Evolutionary conservation across 495 filamentous ascomycete species (phyloP), one percentile per base, ranked within the genome.

Genomic region (Xylaria venustula): DNA sequence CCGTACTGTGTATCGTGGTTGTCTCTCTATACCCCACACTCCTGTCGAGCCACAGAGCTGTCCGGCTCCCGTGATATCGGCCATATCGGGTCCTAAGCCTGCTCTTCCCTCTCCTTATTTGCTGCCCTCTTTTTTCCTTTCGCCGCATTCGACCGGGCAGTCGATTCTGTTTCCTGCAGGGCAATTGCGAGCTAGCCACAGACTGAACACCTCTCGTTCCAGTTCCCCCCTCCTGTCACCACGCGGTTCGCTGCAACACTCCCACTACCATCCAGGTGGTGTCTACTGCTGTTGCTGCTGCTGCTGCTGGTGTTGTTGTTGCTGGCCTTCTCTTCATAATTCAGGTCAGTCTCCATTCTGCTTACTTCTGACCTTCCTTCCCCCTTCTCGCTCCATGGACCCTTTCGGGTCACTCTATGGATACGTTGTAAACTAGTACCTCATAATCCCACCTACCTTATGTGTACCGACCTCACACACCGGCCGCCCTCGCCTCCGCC

Each of bases 321-420:
- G 70, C 74, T 68, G 64, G 70, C 70, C 56, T 67, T 58, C 64
- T 63, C 64, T 67, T 67, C 67, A 71, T 69, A 69, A 66, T 67
- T 65, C 67, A 77, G 75, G 76, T 79, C 66, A 75, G 76, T 77
- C 67, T 68, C 65, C 61, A 53, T 65, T 70, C 64, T 62, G 63
- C 62, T 62, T 70, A 54, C 49, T 60, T 61, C 59, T 64, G 59
- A 64, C 64, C 59, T 67, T 57, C 52, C 42, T 30, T 64, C 60
- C 55, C 54, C 62, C 58, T 69, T 72, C 69, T 67, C 62, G 66
- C 63, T 68, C 42, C 63, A 69, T 71, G 65, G 73, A 77, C 66
- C 68, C 67, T 65, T 60, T 53, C 59, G 69, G 67, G 64, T 70
- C 68, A 47, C 67, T 58, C 63, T 67, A 64, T 70, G 62, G 67